Base-by-base conservation (phyloP, 371 early-diverging fungal genomes). In the Mucor mucedo region DNA sequence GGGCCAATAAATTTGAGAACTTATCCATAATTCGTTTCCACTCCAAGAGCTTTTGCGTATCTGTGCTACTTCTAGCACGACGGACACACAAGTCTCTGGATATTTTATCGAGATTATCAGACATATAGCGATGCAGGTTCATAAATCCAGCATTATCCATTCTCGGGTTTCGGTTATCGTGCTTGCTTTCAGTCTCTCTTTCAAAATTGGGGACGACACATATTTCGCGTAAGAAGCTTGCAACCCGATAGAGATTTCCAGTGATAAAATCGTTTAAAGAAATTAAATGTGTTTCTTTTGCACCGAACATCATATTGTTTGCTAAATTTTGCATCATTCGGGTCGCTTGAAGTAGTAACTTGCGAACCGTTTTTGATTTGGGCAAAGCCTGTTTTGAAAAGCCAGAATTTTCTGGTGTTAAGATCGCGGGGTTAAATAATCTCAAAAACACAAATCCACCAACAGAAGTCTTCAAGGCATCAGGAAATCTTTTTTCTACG, bases 301-400 rank as follows among this genome's bases (percentile, higher is more conserved):
- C 82, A 35, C 95, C 97, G 77, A 97, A 97, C 53, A 92, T 83
- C n/a, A 95, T 93, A 60, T 93, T 90, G 75, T 96, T 97, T 27
- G 96, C 95, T 67, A 97, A 70, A 68, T 95, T 97, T 69, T 96
- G 97, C 62, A 97, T 94, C 35, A 95, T 91, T 69, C 96, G 95
- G n/a, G 96, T 94, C 42, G 92, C 90, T 49, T 95, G 79, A 16
- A 96, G 73, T 42, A 96, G 73, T 8, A 94, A 89, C 49, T 93
- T 88, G n/a, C 91, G 86, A 13, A 93, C 75, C 38, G 92, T 87
- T 52, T 82, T 77, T 64, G 81, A 87, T 42, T 58, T 48, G 28
- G 79, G 77, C 8, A 83, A 55, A 2, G 80, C 73, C 2, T 63
- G 54, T 49, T 80, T 78, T 9, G 83, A 62, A 61, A 87, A 60